Conservation (phyloP, 164 flowering plant species). For the Tetrastigma voinierianum region DNA sequence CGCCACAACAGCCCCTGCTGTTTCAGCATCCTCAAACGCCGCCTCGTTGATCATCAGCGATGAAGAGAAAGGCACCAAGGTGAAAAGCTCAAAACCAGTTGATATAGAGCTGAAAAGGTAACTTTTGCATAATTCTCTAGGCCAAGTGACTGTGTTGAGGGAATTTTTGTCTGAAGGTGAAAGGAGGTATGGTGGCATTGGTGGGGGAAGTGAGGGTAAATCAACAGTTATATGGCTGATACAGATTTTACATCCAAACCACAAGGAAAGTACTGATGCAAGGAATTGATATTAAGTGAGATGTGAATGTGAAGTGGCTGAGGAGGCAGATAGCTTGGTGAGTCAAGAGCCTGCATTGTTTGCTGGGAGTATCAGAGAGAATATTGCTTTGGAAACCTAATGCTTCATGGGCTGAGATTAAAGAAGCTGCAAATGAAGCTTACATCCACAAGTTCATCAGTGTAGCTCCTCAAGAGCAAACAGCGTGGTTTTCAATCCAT, state of each 20-base stretch:
- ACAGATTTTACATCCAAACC: constrained; percentile 68
- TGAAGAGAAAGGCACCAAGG: constrained; percentile 34
- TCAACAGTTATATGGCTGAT: constrained; percentile 69
- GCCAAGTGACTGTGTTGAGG: constrained; percentile 49
- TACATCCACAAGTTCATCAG: constrained; percentile 69
- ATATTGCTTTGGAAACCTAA: constrained; percentile 61
- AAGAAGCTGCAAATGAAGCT: constrained; percentile 75
- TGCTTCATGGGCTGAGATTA: constrained; percentile 74
- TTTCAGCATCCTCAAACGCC: constrained; percentile 45
- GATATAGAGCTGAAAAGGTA: constrained; percentile 65
- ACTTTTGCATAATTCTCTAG: constrained; percentile 70
- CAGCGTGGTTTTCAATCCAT: too few relatives aligned
- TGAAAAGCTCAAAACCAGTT: constrained; percentile 32
- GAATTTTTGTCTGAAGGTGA: constrained; percentile 55
- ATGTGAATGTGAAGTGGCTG: constrained; percentile 63
- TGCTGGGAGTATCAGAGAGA: constrained; percentile 66
- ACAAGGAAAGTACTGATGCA: constrained; percentile 55
- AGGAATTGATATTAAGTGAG: constrained; percentile 62
- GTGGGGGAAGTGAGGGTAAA: constrained; percentile 79
- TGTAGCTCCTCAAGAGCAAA: constrained; percentile 68
- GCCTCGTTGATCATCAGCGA: constrained; percentile 41
- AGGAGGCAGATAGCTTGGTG: constrained; percentile 69
- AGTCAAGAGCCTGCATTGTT: constrained; percentile 85
- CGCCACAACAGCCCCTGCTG: constrained; percentile 47
- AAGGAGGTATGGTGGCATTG: constrained; percentile 67